These are phyloP conservation scores for Exophiala viscosa DNA, from an alignment of 2,329 filamentous ascomycete species.

Conservation along the genomic window DNA sequence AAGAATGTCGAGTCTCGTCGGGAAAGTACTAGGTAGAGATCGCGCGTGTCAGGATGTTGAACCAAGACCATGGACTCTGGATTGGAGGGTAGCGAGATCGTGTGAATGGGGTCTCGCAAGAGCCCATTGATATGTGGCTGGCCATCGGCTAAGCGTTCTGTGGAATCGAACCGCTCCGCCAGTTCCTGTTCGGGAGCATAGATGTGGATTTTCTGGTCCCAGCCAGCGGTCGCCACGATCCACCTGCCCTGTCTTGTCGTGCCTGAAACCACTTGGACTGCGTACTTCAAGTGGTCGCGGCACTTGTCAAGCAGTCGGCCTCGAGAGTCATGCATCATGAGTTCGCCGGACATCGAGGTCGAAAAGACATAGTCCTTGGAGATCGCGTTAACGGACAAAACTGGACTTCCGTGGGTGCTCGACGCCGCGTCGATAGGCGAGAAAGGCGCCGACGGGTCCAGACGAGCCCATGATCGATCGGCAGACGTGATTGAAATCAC, in stretches of 20 bases:
- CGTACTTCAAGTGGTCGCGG: slow-evolving; percentile 58
- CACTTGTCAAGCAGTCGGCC: slow-evolving; percentile 38
- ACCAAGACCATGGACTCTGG: slow-evolving; percentile 57
- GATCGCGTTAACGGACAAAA: slow-evolving; percentile 50
- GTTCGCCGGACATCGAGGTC: slow-evolving; percentile 58
- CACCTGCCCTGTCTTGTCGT: slow-evolving; percentile 18
- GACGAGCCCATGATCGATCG: slow-evolving; percentile 18
- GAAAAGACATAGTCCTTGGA: slow-evolving; percentile 46
- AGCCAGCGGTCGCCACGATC: slow-evolving; percentile 54
- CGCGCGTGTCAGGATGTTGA: slow-evolving; percentile 44
- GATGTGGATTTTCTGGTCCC: slow-evolving; percentile 56
- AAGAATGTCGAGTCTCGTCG: slow-evolving; percentile 58
- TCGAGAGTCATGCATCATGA: slow-evolving; percentile 45
- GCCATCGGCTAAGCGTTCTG: neutral
- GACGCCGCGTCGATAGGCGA: neutral
- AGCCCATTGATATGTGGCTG: slow-evolving; percentile 27
- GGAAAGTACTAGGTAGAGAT: slow-evolving; percentile 51
- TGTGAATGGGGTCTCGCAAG: slow-evolving; percentile 42
- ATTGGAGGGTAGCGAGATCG: slow-evolving; percentile 48
- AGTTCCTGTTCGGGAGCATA: slow-evolving; percentile 38
- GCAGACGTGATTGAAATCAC: slow-evolving; percentile 20
- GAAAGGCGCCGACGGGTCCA: slow-evolving; percentile 13
- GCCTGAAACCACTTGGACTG: slow-evolving; percentile 44
- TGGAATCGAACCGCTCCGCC: slow-evolving; percentile 13
- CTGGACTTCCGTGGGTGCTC: slow-evolving; percentile 37